Conservation (phyloP, 305 asterid genomes). For the Fraxinus dipetala region DNA sequence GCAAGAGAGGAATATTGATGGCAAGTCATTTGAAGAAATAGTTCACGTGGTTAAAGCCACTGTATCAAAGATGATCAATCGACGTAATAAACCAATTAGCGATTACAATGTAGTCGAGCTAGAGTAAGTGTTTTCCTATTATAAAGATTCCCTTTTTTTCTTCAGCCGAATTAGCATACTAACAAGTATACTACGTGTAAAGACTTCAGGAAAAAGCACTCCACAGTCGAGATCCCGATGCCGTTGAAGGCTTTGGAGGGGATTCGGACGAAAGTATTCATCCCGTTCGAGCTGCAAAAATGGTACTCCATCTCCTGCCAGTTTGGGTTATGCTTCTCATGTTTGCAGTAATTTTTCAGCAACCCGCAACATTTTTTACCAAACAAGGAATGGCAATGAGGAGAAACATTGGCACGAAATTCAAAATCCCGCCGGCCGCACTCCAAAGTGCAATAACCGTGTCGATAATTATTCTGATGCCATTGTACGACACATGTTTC, state of each 20-base stretch:
- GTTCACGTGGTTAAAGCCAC: slow-evolving; percentile 41
- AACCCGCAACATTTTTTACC: slow-evolving; percentile 88
- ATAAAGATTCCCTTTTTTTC: neutral
- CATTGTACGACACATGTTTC: slow-evolving; percentile 62
- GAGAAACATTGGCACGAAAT: slow-evolving; percentile 52
- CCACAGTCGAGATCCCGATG: slow-evolving; percentile 33
- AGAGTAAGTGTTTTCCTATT: slow-evolving; percentile 50
- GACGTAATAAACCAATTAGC: slow-evolving; percentile 22
- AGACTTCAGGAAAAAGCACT: slow-evolving; percentile 55
- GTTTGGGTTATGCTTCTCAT: slow-evolving; percentile 82
- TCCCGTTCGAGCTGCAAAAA: slow-evolving; percentile 34
- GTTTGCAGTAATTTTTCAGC: slow-evolving; percentile 91
- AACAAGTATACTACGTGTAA: neutral
- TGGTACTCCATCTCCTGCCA: slow-evolving; percentile 60
- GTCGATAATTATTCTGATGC: slow-evolving; percentile 74
- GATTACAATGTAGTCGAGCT: slow-evolving; percentile 46
- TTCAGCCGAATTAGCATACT: neutral
- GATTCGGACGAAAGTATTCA: slow-evolving; percentile 19
- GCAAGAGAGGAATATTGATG: slow-evolving; percentile 21
- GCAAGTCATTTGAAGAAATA: slow-evolving; percentile 31
- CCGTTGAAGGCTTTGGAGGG: neutral
- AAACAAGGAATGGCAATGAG: slow-evolving; percentile 90
- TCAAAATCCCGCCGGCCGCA: slow-evolving; percentile 95
- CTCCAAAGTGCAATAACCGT: slow-evolving; percentile 84
- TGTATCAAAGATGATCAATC: slow-evolving; percentile 35